phyloP scores from a whole-genome alignment of 2,329 filamentous ascomycete species.

The Lithohypha guttulata region DNA sequence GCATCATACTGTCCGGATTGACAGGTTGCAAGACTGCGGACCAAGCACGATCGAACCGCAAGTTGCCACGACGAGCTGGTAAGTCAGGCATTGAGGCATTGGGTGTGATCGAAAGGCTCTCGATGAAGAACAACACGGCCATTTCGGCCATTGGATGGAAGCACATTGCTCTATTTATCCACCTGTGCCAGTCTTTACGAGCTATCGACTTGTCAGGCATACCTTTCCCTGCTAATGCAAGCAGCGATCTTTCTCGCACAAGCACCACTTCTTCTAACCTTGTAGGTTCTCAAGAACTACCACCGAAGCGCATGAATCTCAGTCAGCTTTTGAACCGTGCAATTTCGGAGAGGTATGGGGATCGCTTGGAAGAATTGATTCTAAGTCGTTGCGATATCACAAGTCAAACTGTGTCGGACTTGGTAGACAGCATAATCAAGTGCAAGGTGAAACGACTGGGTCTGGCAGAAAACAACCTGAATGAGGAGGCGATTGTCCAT shows the following conservation, averaged over 20 bases:
- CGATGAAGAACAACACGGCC: conserved; percentile 78
- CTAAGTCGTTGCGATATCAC: conserved; percentile 68
- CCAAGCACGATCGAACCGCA: conserved; percentile 41
- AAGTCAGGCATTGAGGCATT: conserved; percentile 26
- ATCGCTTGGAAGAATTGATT: conserved; percentile 69
- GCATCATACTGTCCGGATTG: conserved; percentile 76
- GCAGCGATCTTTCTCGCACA: conserved; percentile 14
- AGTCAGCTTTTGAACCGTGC: conserved; percentile 62
- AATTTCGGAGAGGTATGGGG: conserved; percentile 64
- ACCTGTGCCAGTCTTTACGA: conserved; percentile 79
- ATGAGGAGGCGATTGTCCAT: conserved; percentile 61
- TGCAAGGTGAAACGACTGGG: conserved; percentile 70
- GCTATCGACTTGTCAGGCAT: conserved; percentile 79
- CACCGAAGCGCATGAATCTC: conserved; percentile 37
- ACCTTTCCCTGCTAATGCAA: conserved; percentile 48
- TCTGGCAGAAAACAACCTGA: conserved; percentile 70
- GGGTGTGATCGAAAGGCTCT: conserved; percentile 75
- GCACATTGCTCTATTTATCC: conserved; percentile 77
- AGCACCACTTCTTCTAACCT: conserved; percentile 14
- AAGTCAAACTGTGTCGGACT: conserved; percentile 57
- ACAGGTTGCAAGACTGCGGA: conserved; percentile 64
- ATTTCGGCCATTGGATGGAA: conserved; percentile 83
- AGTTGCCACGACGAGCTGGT: conserved; percentile 29
- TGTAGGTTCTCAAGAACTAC: conserved; percentile 9
- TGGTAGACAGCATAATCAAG: conserved; percentile 73